A percentile compares a stretch with the other conserved stretches of the same genome.
These are phyloP conservation scores for Penicillium sp. DNA, from an alignment of 2,329 filamentous ascomycete species.

Conservation along the genomic window DNA sequence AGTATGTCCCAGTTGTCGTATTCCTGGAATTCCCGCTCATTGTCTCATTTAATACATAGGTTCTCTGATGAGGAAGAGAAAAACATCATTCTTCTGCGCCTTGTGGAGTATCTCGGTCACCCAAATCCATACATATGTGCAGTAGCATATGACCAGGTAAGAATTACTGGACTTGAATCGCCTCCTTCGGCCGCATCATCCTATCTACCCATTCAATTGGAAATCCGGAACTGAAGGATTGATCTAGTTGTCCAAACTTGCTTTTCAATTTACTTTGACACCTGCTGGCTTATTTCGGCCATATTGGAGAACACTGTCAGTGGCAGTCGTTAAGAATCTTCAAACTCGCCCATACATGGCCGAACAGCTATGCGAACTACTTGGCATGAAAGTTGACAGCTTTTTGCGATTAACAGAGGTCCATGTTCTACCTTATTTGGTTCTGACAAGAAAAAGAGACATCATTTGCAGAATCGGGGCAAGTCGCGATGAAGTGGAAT, in stretches of 20 bases:
- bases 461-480: constrained; percentile 79
- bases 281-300: constrained; percentile 73
- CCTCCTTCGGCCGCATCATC: background rate
- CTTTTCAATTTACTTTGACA: constrained; percentile 62
- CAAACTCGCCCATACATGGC: constrained; percentile 77
- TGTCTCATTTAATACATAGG: constrained; percentile 36
- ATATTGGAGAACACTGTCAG: constrained; percentile 84
- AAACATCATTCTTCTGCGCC: constrained; percentile 77
- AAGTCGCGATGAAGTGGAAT: constrained; percentile 55
- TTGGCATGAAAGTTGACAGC: constrained; percentile 72
- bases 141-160: constrained; percentile 78
- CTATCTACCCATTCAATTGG: background rate
- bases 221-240: background rate
- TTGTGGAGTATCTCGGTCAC: constrained; percentile 86
- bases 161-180: constrained; percentile 7
- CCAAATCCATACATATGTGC: constrained; percentile 75
- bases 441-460: constrained; percentile 74
- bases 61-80: constrained; percentile 78
- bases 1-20: constrained; percentile 44
- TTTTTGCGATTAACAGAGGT: constrained; percentile 75
- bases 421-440: constrained; percentile 81
- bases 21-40: background rate
- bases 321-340: constrained; percentile 79
- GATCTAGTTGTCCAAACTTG: constrained; percentile 65
- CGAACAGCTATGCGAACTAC: constrained; percentile 74